Base-by-base conservation (phyloP, 495 filamentous ascomycete species). In the Neurospora sp. region DNA sequence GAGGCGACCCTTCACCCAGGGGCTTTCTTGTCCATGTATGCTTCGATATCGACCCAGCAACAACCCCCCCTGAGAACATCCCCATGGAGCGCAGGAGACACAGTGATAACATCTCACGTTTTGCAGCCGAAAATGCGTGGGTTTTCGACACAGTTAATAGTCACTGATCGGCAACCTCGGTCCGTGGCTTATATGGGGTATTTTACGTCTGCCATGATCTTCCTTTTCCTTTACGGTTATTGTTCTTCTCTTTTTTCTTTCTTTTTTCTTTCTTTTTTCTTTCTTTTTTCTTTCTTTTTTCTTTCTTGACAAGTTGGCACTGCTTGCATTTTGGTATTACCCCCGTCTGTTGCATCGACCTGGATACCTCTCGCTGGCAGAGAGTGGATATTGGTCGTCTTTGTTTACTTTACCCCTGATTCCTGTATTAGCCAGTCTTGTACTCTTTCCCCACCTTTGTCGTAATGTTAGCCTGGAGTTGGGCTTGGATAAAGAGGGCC, bases 1-100 rank as follows among this genome's bases (percentile, higher is more conserved):
- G 42, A n/a, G 44, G 16, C 44, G 44, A 46, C 44, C 18, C 44
- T 20, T 8, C 9, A 20, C 44, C 78, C 0, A 71, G 77, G 12
- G 80, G 80, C 2, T 75, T 81, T 35, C 66, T 81, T 54, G 73
- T 80, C 44, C 70, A 78, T 1, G 74, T 81, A 9, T 75, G 73
- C 41, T 27, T 71, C 12, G 80, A 81, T 44, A n/a, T 44, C 18
- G 42, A 44, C 42, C 18, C 42, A 8, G 42, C 42, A 44, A 44
- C 42, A 9, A 44, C 42, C n/a, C 42, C 42, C 18, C 42, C 16
- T 44, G 42, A 44, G 18, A 8, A 44, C 7, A 7, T n/a, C 7
- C 2, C 42, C 16, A n/a, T 44, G 16, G 5, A 44, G 18, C 42
- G 16, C 18, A n/a, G 1, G 42, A n/a, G 16, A n/a, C 42, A 44